Conservation (phyloP, 371 early-diverging fungal species). For the Zychaea mexicana region DNA sequence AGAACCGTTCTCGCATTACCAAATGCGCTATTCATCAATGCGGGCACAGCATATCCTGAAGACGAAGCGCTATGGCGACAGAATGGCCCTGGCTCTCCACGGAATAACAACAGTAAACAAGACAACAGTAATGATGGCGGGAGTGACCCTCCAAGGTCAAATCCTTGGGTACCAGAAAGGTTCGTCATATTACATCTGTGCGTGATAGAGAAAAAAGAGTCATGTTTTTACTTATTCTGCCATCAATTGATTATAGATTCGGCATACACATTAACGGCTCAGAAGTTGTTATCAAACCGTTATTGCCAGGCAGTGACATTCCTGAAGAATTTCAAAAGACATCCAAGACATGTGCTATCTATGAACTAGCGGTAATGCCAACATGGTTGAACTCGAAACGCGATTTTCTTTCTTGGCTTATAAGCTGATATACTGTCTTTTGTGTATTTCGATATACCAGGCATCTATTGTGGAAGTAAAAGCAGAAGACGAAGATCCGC, state of each 20-base stretch:
- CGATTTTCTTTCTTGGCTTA: background rate
- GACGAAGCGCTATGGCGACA: slow-evolving; percentile 56
- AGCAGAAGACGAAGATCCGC: slow-evolving; percentile 64
- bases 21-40: slow-evolving; percentile 70
- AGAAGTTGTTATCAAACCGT: slow-evolving; percentile 44
- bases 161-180: slow-evolving; percentile 54
- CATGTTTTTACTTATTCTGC: too few relatives aligned
- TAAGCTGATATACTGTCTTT: background rate
- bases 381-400: background rate
- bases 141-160: background rate
- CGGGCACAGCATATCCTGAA: slow-evolving; percentile 59
- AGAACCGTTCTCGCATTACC: slow-evolving; percentile 68
- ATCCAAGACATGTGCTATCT: slow-evolving; percentile 50
- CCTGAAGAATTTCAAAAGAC: slow-evolving; percentile 44
- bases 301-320: slow-evolving; percentile 45
- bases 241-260: slow-evolving; percentile 41
- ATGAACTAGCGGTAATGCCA: slow-evolving; percentile 54
- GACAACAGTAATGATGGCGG: background rate
- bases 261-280: slow-evolving; percentile 52
- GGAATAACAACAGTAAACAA: slow-evolving; percentile 9
- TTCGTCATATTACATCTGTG: slow-evolving; percentile 8
- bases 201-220: background rate
- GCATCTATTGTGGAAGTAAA: slow-evolving; percentile 70
- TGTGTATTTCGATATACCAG: slow-evolving; percentile 22
- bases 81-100: slow-evolving; percentile 44